Conservation (phyloP, 2,329 filamentous ascomycete species). For the Colletotrichum endophyticum region DNA sequence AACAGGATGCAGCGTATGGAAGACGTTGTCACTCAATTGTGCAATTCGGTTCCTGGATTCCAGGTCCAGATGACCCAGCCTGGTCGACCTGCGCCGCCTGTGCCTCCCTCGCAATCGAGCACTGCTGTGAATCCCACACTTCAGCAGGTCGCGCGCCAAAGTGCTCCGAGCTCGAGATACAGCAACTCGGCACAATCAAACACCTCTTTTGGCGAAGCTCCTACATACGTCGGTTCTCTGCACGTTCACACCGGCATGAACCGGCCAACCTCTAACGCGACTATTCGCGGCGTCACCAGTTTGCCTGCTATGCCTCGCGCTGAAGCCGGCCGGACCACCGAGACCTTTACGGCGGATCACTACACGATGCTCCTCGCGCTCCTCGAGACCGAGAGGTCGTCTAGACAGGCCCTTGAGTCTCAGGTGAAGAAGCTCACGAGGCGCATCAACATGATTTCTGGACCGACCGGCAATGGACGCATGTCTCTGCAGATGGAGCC, state of each 20-base stretch:
- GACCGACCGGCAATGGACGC: conserved; percentile 5
- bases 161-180: conserved; percentile 31
- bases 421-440: conserved; percentile 60
- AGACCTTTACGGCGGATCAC: conserved; percentile 46
- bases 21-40: conserved; percentile 54
- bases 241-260: conserved; percentile 35
- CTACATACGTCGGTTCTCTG: conserved; percentile 49
- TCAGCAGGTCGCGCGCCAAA: conserved; percentile 29
- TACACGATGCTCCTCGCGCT: conserved; percentile 56
- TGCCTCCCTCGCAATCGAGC: conserved; percentile 27
- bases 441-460: conserved; percentile 51
- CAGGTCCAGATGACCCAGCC: conserved; percentile 33
- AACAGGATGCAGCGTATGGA: conserved; percentile 57
- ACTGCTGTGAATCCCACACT: conserved; percentile 32
- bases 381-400: conserved; percentile 61
- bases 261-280: conserved; percentile 50
- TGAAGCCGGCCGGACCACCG: conserved; percentile 19
- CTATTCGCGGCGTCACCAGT: conserved; percentile 52
- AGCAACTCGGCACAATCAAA: conserved; percentile 45
- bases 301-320: conserved; percentile 44
- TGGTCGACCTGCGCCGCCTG: conserved; percentile 27
- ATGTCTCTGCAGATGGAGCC: conserved; percentile 28
- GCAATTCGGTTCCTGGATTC: conserved; percentile 48
- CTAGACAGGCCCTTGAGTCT: conserved; percentile 59
- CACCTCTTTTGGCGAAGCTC: conserved; percentile 51